These are phyloP conservation scores for Irpex sp. DNA, from an alignment of 1,284 basidiomycete species.

Conservation along the genomic window DNA sequence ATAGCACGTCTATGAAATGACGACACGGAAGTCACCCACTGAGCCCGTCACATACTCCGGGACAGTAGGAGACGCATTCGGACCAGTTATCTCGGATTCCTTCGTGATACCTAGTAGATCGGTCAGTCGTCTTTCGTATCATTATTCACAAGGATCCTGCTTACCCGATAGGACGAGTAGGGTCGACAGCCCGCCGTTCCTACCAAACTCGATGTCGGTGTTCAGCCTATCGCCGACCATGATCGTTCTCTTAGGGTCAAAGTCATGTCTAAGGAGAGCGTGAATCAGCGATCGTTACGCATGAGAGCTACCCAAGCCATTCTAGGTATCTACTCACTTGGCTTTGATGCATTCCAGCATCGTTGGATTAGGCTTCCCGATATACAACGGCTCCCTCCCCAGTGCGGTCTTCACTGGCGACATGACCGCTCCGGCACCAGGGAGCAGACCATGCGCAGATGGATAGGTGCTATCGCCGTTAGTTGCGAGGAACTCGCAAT, in stretches of 20 bases:
- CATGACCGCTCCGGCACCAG: conserved; percentile 83
- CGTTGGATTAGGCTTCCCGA: conserved; percentile 89
- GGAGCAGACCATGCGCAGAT: conserved; percentile 75
- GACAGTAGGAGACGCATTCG: conserved; percentile 62
- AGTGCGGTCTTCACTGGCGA: conserved; percentile 79
- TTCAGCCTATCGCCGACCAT: conserved; percentile 96
- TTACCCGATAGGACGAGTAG: conserved; percentile 92
- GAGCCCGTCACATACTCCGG: conserved; percentile 82
- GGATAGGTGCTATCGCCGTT: conserved; percentile 95
- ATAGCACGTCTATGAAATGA: conserved; percentile 15
- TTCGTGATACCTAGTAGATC: conserved; percentile 63
- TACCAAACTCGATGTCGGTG: conserved; percentile 93
- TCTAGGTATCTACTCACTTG: conserved; percentile 57
- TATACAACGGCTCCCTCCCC: conserved; percentile 69
- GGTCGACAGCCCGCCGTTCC: conserved; percentile 81
- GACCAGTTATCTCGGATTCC: conserved; percentile 70
- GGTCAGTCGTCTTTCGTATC: background rate
- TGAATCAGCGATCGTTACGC: background rate
- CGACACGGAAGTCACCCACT: conserved; percentile 66
- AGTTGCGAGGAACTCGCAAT: conserved; percentile 86
- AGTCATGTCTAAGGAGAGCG: conserved; percentile 59
- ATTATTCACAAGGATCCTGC: background rate
- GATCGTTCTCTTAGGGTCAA: conserved; percentile 82
- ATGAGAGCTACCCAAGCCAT: too few relatives aligned
- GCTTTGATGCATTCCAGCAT: conserved; percentile 96